Evolutionary conservation across 805 yeast genomes (phyloP).

Genomic region (Saturnispora besseyi): DNA sequence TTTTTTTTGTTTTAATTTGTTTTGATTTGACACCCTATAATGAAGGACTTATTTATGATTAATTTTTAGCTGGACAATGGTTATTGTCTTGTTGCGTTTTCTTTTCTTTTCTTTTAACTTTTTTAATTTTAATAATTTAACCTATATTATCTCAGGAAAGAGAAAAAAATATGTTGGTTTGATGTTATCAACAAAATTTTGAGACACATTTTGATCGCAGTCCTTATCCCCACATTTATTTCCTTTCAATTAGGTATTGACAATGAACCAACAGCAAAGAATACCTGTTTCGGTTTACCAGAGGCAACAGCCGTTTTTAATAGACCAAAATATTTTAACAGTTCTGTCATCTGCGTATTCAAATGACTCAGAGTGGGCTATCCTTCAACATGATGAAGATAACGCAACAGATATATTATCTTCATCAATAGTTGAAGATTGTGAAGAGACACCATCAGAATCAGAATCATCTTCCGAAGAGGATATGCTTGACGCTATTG

Average conservation of each 20-base stretch:
- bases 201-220: too few species aligned
- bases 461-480: background rate
- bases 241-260: background rate
- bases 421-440: background rate
- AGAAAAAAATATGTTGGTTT: background rate
- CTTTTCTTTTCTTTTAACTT: background rate
- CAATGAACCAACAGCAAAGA: conserved; percentile 1
- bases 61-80: background rate
- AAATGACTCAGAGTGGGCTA: conserved; percentile 5
- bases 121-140: background rate
- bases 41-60: background rate
- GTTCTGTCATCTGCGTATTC: background rate
- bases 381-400: background rate
- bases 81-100: background rate
- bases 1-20: background rate
- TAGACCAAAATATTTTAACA: background rate
- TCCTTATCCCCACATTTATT: too few species aligned
- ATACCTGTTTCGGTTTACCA: background rate
- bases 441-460: background rate
- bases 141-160: too few species aligned
- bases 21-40: background rate
- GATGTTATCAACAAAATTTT: background rate
- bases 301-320: background rate
- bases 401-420: conserved; percentile 3
- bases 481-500: background rate